Percentiles rank a stretch among this genome's conserved stretches.
phyloP scores from a whole-genome alignment of 2,329 filamentous ascomycete genomes.

The Claviceps arundinis region DNA sequence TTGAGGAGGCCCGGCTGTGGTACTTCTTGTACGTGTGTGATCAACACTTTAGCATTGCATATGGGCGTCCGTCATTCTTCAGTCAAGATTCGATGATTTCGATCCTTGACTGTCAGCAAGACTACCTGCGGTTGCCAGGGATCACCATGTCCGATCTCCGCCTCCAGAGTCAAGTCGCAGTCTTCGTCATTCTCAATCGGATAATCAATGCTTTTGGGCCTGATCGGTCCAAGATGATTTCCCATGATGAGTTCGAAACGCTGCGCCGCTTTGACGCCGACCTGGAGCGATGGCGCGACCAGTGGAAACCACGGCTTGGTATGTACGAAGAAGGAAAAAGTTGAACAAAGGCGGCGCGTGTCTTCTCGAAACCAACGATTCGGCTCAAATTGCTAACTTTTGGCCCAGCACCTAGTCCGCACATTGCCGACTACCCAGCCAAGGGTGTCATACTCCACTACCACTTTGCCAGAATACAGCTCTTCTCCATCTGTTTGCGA shows the following conservation, averaged over 20 bases:
- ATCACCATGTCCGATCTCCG: constrained; percentile 41
- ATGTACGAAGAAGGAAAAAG: neutral
- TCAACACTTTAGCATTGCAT: constrained; percentile 52
- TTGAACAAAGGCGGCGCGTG: neutral
- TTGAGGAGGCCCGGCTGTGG: constrained; percentile 46
- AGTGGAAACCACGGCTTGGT: constrained; percentile 23
- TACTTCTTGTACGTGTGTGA: constrained; percentile 53
- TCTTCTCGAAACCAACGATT: neutral
- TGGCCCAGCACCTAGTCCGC: constrained; percentile 26
- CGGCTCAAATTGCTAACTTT: neutral
- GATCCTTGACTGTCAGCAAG: constrained; percentile 42
- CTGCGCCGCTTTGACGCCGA: constrained; percentile 17
- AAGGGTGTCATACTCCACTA: constrained; percentile 36
- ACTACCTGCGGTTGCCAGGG: constrained; percentile 34
- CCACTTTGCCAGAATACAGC: constrained; percentile 35
- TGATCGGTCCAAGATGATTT: constrained; percentile 29
- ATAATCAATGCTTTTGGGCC: constrained; percentile 45
- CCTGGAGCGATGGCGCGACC: constrained; percentile 21
- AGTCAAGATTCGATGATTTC: constrained; percentile 31
- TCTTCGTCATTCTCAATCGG: constrained; percentile 47
- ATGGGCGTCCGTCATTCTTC: constrained; percentile 44
- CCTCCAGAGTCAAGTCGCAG: constrained; percentile 43
- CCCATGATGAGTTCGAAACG: constrained; percentile 20
- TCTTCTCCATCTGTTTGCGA: constrained; percentile 35
- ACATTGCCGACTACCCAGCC: constrained; percentile 33